Conservation (phyloP, 2,329 filamentous ascomycete genomes). For the Byssoonygena ceratinophila region DNA sequence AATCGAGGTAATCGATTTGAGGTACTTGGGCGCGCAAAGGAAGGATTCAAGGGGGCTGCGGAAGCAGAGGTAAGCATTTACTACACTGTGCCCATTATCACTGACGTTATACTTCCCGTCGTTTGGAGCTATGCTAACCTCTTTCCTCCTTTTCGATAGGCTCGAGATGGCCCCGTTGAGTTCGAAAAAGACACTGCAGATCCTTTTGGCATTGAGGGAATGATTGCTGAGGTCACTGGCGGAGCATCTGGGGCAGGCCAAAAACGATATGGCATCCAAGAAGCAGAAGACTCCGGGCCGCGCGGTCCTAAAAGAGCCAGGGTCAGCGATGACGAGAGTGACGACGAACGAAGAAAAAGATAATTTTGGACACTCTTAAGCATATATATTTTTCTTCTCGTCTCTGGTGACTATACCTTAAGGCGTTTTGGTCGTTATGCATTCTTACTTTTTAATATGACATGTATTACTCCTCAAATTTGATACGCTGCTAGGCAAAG, state of each 20-base stretch:
- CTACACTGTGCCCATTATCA: conserved; percentile 4
- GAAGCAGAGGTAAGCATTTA: conserved; percentile 59
- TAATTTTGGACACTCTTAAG: neutral
- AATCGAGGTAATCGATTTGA: conserved; percentile 80
- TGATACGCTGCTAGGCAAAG: neutral
- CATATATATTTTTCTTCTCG: neutral
- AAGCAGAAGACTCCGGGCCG: conserved; percentile 26
- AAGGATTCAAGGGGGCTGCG: conserved; percentile 75
- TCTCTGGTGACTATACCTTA: neutral
- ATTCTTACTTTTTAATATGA: too few species aligned
- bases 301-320: conserved; percentile 57
- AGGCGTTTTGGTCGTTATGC: conserved; percentile 3
- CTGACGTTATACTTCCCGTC: neutral
- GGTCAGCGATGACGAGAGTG: conserved; percentile 56
- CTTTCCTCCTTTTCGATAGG: conserved; percentile 34
- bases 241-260: conserved; percentile 38
- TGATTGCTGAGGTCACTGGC: conserved; percentile 68
- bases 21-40: conserved; percentile 66
- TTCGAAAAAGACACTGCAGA: conserved; percentile 85
- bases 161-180: conserved; percentile 81
- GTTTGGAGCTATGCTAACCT: conserved; percentile 27
- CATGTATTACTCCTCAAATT: neutral
- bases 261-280: conserved; percentile 38
- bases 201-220: conserved; percentile 89
- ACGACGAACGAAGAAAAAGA: conserved; percentile 13